phyloP scores from a whole-genome alignment of 768 basidiomycete genomes.

The Ramaria sp. region DNA sequence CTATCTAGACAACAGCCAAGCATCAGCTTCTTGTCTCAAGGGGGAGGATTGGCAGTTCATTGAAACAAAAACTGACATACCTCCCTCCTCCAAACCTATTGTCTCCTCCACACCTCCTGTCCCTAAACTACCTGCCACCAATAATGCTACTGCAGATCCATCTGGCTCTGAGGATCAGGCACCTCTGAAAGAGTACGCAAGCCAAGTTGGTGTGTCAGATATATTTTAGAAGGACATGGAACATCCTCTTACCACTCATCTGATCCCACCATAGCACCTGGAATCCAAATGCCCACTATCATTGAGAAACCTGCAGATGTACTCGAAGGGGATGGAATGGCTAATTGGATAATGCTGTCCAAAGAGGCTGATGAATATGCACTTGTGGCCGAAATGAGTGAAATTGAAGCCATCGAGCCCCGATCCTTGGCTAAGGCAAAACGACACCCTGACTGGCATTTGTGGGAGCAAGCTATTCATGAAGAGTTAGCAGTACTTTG shows the following conservation, averaged over 20 bases:
- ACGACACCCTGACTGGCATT: slow-evolving; percentile 17
- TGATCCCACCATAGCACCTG: too few relatives aligned
- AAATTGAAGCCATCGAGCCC: slow-evolving; percentile 6
- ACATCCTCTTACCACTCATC: too few relatives aligned
- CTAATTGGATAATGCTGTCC: background rate
- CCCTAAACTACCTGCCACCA: background rate
- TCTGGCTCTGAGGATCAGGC: background rate
- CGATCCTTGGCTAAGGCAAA: slow-evolving; percentile 14
- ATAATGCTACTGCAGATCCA: background rate
- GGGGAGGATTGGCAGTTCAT: background rate
- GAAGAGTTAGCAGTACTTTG: slow-evolving; percentile 15
- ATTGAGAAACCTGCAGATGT: background rate
- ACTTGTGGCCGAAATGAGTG: slow-evolving; percentile 7
- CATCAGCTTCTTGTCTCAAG: background rate
- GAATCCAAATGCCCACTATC: too few relatives aligned
- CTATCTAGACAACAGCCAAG: background rate
- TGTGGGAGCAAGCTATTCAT: background rate
- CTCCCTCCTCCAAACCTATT: background rate
- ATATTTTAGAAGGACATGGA: background rate
- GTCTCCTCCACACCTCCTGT: too few relatives aligned
- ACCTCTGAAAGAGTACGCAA: background rate
- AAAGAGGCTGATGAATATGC: background rate
- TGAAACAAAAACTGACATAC: background rate
- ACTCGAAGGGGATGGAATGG: background rate
- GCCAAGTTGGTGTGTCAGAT: slow-evolving; percentile 1